Conservation (phyloP, 2,329 filamentous ascomycete species). For the Tetracladium maxilliforme region DNA sequence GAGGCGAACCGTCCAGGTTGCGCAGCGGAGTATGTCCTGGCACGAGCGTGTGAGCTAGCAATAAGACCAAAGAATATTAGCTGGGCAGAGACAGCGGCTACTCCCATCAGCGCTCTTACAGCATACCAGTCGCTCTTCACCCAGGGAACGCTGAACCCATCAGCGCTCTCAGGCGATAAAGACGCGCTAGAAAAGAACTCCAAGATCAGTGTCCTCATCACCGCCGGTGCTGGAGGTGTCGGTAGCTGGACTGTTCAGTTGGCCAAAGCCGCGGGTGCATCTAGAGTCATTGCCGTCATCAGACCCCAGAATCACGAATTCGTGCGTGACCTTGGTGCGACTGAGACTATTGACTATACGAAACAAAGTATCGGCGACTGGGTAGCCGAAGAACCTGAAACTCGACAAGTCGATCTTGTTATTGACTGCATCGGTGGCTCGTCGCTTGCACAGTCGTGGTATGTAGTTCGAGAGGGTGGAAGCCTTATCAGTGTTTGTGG, state of each 20-base stretch:
- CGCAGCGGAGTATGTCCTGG: constrained; percentile 20
- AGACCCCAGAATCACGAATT: constrained; percentile 20
- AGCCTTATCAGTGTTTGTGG: constrained; percentile 22
- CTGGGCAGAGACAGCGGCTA: constrained; percentile 19
- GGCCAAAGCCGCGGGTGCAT: constrained; percentile 17
- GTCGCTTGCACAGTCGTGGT: constrained; percentile 25
- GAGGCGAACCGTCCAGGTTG: constrained; percentile 18
- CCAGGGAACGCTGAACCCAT: constrained; percentile 13
- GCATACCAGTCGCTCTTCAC: constrained; percentile 27
- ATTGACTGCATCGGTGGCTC: constrained; percentile 26
- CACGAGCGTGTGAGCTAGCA: constrained; percentile 18
- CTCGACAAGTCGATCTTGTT: constrained; percentile 24
- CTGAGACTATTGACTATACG: constrained; percentile 23
- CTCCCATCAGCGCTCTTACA: constrained; percentile 23
- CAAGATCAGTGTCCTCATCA: constrained; percentile 26
- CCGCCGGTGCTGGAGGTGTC: constrained; percentile 25
- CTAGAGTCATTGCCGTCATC: constrained; percentile 23
- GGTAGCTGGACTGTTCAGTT: constrained; percentile 27
- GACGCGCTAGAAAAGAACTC: no score
- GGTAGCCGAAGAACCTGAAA: constrained; percentile 10
- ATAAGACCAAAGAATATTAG: constrained; percentile 16
- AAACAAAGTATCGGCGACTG: constrained; percentile 15
- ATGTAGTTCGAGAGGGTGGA: constrained; percentile 18
- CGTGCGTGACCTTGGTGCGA: constrained; percentile 22
- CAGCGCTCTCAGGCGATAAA: constrained; percentile 8